Evolutionary conservation across 768 basidiomycete species (phyloP).

Genomic region (Russula brevipes): DNA sequence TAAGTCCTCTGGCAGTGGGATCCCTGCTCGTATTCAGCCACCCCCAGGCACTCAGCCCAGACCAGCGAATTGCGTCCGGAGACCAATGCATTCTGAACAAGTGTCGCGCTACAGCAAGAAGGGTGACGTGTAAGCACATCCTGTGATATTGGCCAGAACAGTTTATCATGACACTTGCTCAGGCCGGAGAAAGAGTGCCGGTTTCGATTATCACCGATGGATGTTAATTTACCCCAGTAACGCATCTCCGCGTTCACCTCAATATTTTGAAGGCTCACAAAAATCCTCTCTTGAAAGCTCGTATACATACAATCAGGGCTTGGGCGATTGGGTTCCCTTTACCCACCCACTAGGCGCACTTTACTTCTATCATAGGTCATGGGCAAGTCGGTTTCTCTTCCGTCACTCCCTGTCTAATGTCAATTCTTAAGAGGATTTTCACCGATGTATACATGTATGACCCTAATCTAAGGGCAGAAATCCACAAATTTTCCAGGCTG

Average conservation of each 20-base stretch:
- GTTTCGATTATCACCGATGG: background rate
- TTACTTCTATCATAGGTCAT: slow-evolving; percentile 8
- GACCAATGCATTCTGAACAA: slow-evolving; percentile 10
- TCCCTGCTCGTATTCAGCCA: background rate
- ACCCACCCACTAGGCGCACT: slow-evolving; percentile 6
- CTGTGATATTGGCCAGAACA: background rate
- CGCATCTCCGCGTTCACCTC: too few species aligned
- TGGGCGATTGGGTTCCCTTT: background rate
- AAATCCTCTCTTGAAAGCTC: background rate
- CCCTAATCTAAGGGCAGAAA: background rate
- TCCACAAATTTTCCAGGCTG: background rate
- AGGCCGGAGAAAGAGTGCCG: background rate
- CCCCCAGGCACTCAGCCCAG: background rate
- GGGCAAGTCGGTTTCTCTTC: background rate
- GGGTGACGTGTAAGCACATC: slow-evolving; percentile 10
- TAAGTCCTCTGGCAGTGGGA: too few species aligned
- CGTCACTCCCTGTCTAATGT: background rate
- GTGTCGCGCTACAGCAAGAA: slow-evolving; percentile 14
- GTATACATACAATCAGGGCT: background rate
- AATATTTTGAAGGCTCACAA: background rate
- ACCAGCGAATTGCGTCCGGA: too few species aligned
- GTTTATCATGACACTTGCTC: background rate
- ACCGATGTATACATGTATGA: slow-evolving; percentile 21
- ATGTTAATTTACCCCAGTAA: slow-evolving; percentile 6
- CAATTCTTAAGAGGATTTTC: slow-evolving; percentile 4